Evolutionary conservation across 1,139 yeast genomes (phyloP).

Genomic region (Suhomyces bolitotheri): DNA sequence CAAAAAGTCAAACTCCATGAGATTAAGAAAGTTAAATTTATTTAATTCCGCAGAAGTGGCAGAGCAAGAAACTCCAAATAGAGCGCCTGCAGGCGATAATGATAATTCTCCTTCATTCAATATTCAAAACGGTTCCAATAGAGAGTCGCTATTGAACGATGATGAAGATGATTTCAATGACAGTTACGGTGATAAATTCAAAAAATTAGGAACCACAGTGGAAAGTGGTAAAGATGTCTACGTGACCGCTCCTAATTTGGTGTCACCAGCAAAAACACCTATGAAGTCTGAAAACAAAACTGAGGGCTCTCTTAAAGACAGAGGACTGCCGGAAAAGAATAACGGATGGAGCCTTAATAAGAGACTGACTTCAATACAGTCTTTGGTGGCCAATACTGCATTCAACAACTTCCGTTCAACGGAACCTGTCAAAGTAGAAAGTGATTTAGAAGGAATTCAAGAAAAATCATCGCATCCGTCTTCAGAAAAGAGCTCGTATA

Average conservation of each 20-base stretch:
- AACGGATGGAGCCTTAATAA: conserved; percentile 9
- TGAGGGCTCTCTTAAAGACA: conserved; percentile 14
- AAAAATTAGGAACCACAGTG: conserved; percentile 24
- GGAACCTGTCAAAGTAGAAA: conserved; percentile 9
- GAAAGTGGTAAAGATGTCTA: conserved; percentile 35
- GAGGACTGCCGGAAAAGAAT: conserved; percentile 23
- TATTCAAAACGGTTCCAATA: conserved; percentile 12
- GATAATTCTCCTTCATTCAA: conserved; percentile 22
- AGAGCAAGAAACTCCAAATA: conserved; percentile 5
- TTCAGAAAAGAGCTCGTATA: conserved; percentile 21
- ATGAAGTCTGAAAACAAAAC: conserved; percentile 3
- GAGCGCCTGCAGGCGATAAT: conserved; percentile 2
- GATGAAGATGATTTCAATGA: conserved; percentile 20
- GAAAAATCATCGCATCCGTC: conserved; percentile 15
- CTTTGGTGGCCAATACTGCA: conserved; percentile 44
- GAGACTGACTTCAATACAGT: conserved; percentile 21
- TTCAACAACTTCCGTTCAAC: conserved; percentile 40
- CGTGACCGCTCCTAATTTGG: conserved; percentile 43
- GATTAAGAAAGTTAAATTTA: conserved; percentile 44
- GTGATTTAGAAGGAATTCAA: conserved; percentile 8
- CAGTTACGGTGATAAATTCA: conserved; percentile 20
- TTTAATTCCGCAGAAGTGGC: conserved; percentile 20
- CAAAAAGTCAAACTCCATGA: conserved; percentile 44
- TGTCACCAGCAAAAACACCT: conserved; percentile 7
- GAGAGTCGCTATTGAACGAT: conserved; percentile 22